Base-by-base conservation (phyloP, 2,329 filamentous ascomycete species). In the Exophiala sideris region DNA sequence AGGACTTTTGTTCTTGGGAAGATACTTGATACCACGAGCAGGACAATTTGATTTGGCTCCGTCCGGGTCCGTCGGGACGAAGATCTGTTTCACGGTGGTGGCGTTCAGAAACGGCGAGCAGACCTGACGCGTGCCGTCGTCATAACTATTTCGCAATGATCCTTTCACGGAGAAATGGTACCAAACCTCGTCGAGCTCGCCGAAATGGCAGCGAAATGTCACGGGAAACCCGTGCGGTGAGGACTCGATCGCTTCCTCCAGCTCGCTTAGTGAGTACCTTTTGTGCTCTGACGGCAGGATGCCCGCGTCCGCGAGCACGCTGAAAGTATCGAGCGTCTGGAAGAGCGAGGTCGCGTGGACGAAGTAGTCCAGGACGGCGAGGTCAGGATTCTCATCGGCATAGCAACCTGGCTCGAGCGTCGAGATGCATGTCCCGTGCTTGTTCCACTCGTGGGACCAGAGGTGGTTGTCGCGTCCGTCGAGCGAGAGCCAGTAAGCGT, bases 371-470 rank as follows among this genome's bases (percentile, higher is more conserved):
- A 82, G 78, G 1, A 84, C 83, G 64, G 89, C 87, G n/a, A 41
- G 36, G 35, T 79, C 80, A 0, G 79, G 69, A 51, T 76, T 70
- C 67, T 88, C 86, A n/a, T 70, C 65, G 3, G 72, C 70, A 71
- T 89, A 91, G 74, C 87, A 91, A 14, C 71, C 69, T 0, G 86
- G 80, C 44, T 84, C 76, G 8, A 90, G 76, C 0, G 87, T 90
- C 18, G 60, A 62, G n/a, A 65, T 61, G 50, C 87, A 89, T n/a
- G 82, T 85, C 14, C 87, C 88, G 67, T 91, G 87, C 68, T 88
- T 90, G 60, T 76, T 74, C 82, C 84, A 90, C 69, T 90, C 87
- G 68, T 89, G 86, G 66, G 86, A 75, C 87, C 87, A 90, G 62
- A 90, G 82, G 9, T 71, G 71, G 62, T 85, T 79, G 60, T 86